Percentiles rank a stretch among this genome's conserved stretches.
phyloP scores from a whole-genome alignment of 768 basidiomycete species.

The Lactifluus subvellereus region DNA sequence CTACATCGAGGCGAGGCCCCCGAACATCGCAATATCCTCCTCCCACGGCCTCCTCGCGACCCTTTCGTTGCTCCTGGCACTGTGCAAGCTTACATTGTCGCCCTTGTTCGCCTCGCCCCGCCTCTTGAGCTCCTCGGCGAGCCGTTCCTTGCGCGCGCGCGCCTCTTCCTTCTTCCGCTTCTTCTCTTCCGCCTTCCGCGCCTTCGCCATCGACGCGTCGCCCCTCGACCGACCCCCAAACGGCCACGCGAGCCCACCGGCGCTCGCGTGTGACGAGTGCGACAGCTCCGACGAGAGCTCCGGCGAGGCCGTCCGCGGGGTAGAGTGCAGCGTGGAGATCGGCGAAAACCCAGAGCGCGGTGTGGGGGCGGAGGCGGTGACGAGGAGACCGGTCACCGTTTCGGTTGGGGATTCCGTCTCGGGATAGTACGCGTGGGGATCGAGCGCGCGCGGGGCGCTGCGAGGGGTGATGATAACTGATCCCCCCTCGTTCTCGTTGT shows the following conservation, averaged over 20 bases:
- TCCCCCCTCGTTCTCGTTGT: neutral
- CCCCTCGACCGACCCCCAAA: neutral
- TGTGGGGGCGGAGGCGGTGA: neutral
- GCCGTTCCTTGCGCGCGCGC: constrained; percentile 36
- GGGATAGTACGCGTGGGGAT: neutral
- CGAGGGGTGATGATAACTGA: neutral
- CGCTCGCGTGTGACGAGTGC: too few species aligned
- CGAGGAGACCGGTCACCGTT: neutral
- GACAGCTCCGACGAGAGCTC: neutral
- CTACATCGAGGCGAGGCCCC: constrained; percentile 15
- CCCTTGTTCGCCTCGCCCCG: constrained; percentile 28
- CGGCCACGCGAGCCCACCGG: neutral
- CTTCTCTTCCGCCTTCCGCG: constrained; percentile 36
- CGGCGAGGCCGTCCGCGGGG: neutral
- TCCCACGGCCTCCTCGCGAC: constrained; percentile 8
- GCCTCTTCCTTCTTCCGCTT: constrained; percentile 39
- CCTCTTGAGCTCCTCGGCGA: constrained; percentile 43
- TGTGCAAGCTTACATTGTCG: constrained; percentile 8
- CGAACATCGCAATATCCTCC: constrained; percentile 25
- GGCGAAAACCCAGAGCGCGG: neutral
- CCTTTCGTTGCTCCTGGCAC: constrained; percentile 7
- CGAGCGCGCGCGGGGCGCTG: neutral
- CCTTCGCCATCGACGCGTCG: constrained; percentile 11
- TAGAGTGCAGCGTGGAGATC: neutral
- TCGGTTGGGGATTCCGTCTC: neutral